Conservation (phyloP, 441 rosid species). For the Euphorbia corollata region DNA sequence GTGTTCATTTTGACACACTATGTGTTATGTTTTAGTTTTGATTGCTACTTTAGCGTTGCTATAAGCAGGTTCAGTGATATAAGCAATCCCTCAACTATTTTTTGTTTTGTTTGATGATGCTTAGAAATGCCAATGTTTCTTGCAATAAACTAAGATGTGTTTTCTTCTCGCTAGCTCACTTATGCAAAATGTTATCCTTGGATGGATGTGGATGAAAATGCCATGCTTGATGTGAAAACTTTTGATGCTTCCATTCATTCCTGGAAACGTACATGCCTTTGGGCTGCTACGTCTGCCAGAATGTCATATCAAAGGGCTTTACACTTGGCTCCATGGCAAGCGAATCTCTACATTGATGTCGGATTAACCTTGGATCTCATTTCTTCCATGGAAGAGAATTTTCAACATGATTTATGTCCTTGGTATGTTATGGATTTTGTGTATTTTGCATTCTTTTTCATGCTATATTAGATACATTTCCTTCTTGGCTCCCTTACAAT, state of each 20-base stretch:
- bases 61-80: neutral
- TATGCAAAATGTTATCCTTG: slow-evolving; percentile 79
- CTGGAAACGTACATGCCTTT: slow-evolving; percentile 60
- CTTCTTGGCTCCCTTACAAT: slow-evolving; percentile 12
- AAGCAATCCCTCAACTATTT: neutral
- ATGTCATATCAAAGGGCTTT: slow-evolving; percentile 70
- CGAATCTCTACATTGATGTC: slow-evolving; percentile 67
- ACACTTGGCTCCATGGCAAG: slow-evolving; percentile 87
- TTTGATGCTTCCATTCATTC: slow-evolving; percentile 49
- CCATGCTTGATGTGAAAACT: slow-evolving; percentile 31
- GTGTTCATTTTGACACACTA: neutral
- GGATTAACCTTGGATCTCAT: slow-evolving; percentile 66
- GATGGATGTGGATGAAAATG: slow-evolving; percentile 36
- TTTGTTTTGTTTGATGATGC: neutral
- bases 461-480: slow-evolving; percentile 14
- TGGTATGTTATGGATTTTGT: slow-evolving; percentile 45
- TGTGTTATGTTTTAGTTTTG: neutral
- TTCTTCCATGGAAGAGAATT: slow-evolving; percentile 38
- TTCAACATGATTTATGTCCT: slow-evolving; percentile 27
- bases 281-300: slow-evolving; percentile 60
- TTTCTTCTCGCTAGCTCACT: slow-evolving; percentile 47
- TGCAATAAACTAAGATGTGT: slow-evolving; percentile 17
- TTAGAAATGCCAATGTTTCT: neutral
- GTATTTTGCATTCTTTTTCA: slow-evolving; percentile 21
- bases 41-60: neutral